Percentiles rank a stretch among this genome's conserved stretches.
These are phyloP conservation scores for Hsuehochloa calcarea DNA, from an alignment of 176 grass and related monocot species.

Conservation along the genomic window DNA sequence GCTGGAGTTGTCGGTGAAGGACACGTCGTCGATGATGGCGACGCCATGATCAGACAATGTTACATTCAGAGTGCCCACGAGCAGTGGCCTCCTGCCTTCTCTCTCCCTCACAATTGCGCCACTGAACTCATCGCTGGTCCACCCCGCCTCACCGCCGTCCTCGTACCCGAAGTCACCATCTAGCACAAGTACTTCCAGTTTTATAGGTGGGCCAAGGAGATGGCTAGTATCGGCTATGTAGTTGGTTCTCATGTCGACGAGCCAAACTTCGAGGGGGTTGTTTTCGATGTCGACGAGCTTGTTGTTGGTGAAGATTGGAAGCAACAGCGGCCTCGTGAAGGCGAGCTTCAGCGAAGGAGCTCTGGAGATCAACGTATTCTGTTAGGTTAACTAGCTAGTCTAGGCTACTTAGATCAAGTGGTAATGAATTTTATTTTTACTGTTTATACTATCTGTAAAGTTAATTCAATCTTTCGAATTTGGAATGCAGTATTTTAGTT, in stretches of 20 bases:
- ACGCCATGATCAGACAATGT: constrained; percentile 9
- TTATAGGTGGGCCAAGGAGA: not conserved
- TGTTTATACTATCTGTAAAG: too few species aligned
- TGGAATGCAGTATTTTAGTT: too few species aligned
- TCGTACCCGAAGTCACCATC: constrained; percentile 34
- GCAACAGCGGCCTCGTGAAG: not conserved
- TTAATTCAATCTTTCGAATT: too few species aligned
- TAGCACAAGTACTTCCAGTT: constrained; percentile 42
- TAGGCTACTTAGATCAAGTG: too few species aligned
- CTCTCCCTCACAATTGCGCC: constrained; percentile 29
- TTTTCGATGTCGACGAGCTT: not conserved
- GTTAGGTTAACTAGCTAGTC: not conserved
- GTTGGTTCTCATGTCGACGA: not conserved
- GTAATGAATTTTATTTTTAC: too few species aligned
- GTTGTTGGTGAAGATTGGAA: constrained; percentile 10
- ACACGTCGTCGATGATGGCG: not conserved
- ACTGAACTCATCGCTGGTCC: constrained; percentile 44
- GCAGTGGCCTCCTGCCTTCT: constrained; percentile 32
- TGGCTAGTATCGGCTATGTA: not conserved
- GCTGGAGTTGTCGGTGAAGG: constrained; percentile 46
- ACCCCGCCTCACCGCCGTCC: not conserved
- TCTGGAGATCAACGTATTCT: not conserved
- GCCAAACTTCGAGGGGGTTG: not conserved
- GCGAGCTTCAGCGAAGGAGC: constrained; percentile 3
- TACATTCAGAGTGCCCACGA: constrained; percentile 10